Evolutionary conservation across 805 yeast species (phyloP), one percentile per base, ranked within the genome.

Genomic region (Cyberlindnera bimundalis): DNA sequence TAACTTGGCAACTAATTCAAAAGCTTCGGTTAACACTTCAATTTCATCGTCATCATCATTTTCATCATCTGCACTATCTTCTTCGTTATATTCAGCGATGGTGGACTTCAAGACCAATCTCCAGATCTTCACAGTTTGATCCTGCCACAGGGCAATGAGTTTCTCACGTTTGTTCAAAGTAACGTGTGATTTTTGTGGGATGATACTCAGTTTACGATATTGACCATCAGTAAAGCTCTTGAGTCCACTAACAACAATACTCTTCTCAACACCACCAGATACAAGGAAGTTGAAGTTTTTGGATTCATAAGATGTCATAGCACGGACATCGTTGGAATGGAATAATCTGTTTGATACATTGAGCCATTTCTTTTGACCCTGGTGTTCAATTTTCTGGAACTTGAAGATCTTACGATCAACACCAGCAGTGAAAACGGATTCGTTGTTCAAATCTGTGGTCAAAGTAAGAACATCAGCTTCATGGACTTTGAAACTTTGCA

Each of bases 371-470:
- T 79, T 81, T 32, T 43, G 48, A 9, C 38, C 37, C 20, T 51
- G 39, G 30, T 43, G 50, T 26, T 42, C 50, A 19, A 40, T 27
- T 6, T 31, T 37, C 39, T 54, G 53, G 61, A 83, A 86, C 55
- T 81, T 84, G 57, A 78, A 84, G 35, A 93, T 87, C 58, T 89
- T 89, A 54, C 97, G 75, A 61, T 93, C 99, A 35, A 93, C 89
- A 53, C 99, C 97, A 5, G 93, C 95, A 29, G 91, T 76, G 62
- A 87, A 91, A 2, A 93, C 68, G 29, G 74, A 71, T 24, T 78
- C 76, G 51, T 84, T 85, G 2, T 66, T 54, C 2, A 70, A 62
- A 56, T 85, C 88, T 12, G 74, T 66, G 1, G 83, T 67, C 35
- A 93, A 65, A 42, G 88, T 77, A 49, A 93, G 68, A 4, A 90